A percentile compares a stretch with the other conserved stretches of the same genome.
Evolutionary conservation across 129 eudicot genomes (phyloP).

Genomic region (Apium graveolens): DNA sequence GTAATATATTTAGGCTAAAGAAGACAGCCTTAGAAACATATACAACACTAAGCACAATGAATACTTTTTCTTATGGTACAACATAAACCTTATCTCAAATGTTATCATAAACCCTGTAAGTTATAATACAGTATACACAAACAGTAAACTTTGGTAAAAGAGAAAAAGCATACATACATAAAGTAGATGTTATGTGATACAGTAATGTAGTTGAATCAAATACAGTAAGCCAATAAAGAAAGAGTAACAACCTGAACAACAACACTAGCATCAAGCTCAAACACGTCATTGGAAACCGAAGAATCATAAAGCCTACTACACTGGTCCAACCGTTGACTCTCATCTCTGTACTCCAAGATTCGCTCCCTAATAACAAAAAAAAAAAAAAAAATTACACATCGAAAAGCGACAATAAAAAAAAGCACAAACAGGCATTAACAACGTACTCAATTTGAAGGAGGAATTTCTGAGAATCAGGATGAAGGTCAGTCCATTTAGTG

Average conservation of each 20-base stretch:
- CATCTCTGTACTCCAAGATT: slow-evolving; percentile 87
- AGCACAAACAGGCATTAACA: neutral
- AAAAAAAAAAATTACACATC: neutral
- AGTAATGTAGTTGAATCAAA: neutral
- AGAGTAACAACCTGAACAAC: slow-evolving; percentile 49
- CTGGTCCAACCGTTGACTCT: slow-evolving; percentile 88
- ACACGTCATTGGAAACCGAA: slow-evolving; percentile 63
- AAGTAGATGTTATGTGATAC: too few species aligned
- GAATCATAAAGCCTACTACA: slow-evolving; percentile 89
- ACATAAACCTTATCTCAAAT: neutral
- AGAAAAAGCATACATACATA: too few species aligned
- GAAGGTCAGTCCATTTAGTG: slow-evolving; percentile 91
- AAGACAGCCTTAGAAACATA: neutral
- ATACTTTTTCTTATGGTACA: neutral
- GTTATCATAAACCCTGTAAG: neutral
- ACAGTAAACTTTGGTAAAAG: neutral
- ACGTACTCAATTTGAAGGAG: slow-evolving; percentile 83
- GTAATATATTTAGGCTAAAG: neutral
- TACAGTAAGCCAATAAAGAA: too few species aligned
- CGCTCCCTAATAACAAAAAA: slow-evolving; percentile 54
- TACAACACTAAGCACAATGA: neutral
- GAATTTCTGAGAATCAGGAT: slow-evolving; percentile 86
- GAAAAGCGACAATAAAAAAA: neutral
- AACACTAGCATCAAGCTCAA: slow-evolving; percentile 85
- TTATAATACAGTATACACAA: neutral